A percentile compares a stretch with the other conserved stretches of the same genome.
Evolutionary conservation across 1,284 basidiomycete species (phyloP).

Genomic region (Mycena citricolor): DNA sequence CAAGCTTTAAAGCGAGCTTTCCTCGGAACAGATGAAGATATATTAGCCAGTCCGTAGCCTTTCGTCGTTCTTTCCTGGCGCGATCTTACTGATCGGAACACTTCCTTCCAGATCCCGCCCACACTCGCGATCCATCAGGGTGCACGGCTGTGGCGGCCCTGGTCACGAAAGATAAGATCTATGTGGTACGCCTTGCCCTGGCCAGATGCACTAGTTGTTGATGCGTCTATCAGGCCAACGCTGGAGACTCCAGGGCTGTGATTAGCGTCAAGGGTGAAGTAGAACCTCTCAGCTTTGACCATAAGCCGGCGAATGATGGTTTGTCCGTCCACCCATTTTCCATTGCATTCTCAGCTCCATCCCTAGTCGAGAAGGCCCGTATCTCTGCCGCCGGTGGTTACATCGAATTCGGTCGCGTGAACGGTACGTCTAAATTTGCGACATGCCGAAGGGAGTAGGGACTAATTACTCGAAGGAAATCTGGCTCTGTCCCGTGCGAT

Average conservation of each 20-base stretch:
- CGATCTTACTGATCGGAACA: constrained; percentile 20
- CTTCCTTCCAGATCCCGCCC: constrained; percentile 68
- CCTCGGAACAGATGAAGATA: constrained; percentile 92
- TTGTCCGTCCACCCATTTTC: constrained; percentile 30
- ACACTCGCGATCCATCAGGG: constrained; percentile 90
- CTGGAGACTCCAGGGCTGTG: constrained; percentile 96
- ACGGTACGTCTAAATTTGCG: constrained; percentile 58
- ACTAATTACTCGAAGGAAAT: constrained; percentile 69
- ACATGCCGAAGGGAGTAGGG: constrained; percentile 4
- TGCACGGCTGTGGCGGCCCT: constrained; percentile 94
- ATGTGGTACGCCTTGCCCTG: constrained; percentile 57
- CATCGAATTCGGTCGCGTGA: constrained; percentile 96
- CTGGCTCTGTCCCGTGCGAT: constrained; percentile 93
- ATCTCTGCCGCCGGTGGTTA: constrained; percentile 95
- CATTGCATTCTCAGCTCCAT: constrained; percentile 16
- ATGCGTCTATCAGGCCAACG: constrained; percentile 77
- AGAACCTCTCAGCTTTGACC: constrained; percentile 90
- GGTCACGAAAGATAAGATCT: constrained; percentile 79
- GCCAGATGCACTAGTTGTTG: constrained; percentile 12
- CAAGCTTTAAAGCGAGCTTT: constrained; percentile 87
- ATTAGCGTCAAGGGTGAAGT: constrained; percentile 83
- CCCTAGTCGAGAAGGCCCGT: constrained; percentile 78
- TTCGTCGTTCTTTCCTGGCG: constrained; percentile 2
- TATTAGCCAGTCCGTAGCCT: constrained; percentile 70
- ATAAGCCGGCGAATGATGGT: constrained; percentile 92